Evolutionary conservation across 2,329 filamentous ascomycete species (phyloP).

Genomic region (Ciborinia camelliae): DNA sequence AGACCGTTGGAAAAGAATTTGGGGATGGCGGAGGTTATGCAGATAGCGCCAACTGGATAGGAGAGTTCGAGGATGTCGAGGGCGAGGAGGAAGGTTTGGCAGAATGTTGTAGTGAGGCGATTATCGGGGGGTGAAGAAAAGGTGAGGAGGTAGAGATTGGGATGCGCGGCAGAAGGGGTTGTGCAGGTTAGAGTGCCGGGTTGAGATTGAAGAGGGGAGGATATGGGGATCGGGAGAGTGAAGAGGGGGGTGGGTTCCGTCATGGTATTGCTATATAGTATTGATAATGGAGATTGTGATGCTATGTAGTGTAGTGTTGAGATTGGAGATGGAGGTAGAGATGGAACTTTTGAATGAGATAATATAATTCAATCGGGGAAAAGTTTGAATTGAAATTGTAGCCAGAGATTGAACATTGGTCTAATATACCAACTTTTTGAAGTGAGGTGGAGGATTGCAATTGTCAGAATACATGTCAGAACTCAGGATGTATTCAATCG

Average conservation of each 20-base stretch:
- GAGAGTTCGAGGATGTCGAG: slow-evolving; percentile 69
- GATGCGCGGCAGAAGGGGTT: slow-evolving; percentile 46
- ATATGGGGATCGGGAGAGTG: slow-evolving; percentile 53
- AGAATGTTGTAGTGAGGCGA: slow-evolving; percentile 66
- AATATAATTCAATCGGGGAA: background rate
- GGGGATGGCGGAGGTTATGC: slow-evolving; percentile 69
- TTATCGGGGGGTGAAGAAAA: slow-evolving; percentile 73
- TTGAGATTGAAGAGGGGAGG: slow-evolving; percentile 40
- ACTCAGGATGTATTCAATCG: no score
- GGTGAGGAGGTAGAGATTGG: slow-evolving; percentile 65
- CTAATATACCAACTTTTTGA: background rate
- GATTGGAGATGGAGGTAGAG: background rate
- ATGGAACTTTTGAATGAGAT: background rate
- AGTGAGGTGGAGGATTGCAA: background rate
- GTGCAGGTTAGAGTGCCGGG: slow-evolving; percentile 62
- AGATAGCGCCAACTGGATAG: slow-evolving; percentile 66
- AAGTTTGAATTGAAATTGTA: background rate
- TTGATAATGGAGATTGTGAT: background rate
- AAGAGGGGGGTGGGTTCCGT: slow-evolving; percentile 45
- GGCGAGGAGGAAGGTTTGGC: slow-evolving; percentile 62
- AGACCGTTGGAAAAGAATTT: slow-evolving; percentile 85
- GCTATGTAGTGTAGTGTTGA: background rate
- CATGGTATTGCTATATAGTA: background rate
- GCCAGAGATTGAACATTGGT: background rate
- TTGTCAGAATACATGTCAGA: background rate